A percentile compares a stretch with the other conserved stretches of the same genome.
Conservation (phyloP, 2,329 filamentous ascomycete genomes). For the Colletotrichum acutatum region DNA sequence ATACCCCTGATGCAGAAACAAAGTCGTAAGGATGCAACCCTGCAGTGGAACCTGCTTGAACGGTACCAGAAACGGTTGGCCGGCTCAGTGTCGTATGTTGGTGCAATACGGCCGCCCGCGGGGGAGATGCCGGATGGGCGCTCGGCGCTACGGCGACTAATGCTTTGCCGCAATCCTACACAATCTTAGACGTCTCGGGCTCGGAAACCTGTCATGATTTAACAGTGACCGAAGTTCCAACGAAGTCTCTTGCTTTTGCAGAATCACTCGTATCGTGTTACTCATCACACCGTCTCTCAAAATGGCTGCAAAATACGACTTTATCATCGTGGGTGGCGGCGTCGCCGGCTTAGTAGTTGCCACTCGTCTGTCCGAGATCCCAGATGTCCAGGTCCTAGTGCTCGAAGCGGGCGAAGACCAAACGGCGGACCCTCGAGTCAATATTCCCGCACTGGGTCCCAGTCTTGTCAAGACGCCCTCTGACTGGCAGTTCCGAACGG, state of each 20-base stretch:
- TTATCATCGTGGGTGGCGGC: slow-evolving; percentile 35
- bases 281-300: neutral
- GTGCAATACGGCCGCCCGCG: slow-evolving; percentile 12
- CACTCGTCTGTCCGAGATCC: slow-evolving; percentile 36
- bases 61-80: slow-evolving; percentile 26
- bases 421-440: slow-evolving; percentile 39
- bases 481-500: slow-evolving; percentile 41
- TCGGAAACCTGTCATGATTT: slow-evolving; percentile 18
- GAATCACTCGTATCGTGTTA: neutral
- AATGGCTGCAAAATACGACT: slow-evolving; percentile 39
- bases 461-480: slow-evolving; percentile 40
- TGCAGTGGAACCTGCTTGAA: slow-evolving; percentile 24
- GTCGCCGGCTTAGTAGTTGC: slow-evolving; percentile 35
- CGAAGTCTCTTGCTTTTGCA: neutral
- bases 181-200: neutral
- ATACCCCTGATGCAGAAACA: slow-evolving; percentile 21
- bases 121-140: slow-evolving; percentile 23
- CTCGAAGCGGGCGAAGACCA: slow-evolving; percentile 44
- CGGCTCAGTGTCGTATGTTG: neutral
- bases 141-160: neutral
- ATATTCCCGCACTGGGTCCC: slow-evolving; percentile 41
- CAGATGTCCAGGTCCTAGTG: slow-evolving; percentile 39
- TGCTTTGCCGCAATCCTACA: slow-evolving; percentile 10
- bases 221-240: slow-evolving; percentile 20
- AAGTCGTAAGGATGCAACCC: slow-evolving; percentile 22